A percentile compares a stretch with the other conserved stretches of the same genome.
These are phyloP conservation scores for Tubosaeta sp. DNA, from an alignment of 768 basidiomycete species.

Conservation along the genomic window DNA sequence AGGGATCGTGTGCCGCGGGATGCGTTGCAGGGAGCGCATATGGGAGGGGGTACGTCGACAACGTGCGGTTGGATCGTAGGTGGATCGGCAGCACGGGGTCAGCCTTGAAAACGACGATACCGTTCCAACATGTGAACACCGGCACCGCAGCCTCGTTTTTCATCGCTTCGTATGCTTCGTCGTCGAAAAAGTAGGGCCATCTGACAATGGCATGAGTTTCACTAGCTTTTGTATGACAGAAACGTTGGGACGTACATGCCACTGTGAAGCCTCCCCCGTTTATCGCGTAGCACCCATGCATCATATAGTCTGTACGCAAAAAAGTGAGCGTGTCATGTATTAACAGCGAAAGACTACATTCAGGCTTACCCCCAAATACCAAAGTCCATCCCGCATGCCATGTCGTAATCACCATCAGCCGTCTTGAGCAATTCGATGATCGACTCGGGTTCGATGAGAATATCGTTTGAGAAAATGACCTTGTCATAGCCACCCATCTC, in stretches of 20 bases:
- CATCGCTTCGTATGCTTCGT: conserved; percentile 33
- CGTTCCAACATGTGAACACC: conserved; percentile 46
- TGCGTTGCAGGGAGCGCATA: conserved; percentile 10
- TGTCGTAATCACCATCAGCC: conserved; percentile 36
- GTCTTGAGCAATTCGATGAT: conserved; percentile 38
- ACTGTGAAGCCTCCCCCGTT: conserved; percentile 12
- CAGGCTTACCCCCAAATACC: conserved; percentile 27
- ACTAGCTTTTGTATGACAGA: background rate
- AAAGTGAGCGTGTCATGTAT: background rate
- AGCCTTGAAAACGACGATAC: conserved; percentile 37
- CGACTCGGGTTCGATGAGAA: conserved; percentile 38
- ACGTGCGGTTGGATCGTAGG: conserved; percentile 35
- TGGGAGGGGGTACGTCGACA: conserved; percentile 31
- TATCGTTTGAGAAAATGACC: conserved; percentile 42
- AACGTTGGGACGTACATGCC: conserved; percentile 5
- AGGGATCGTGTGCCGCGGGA: conserved; percentile 8
- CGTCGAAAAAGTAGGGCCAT: conserved; percentile 43
- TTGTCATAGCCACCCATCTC: conserved; percentile 33
- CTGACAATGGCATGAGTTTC: background rate
- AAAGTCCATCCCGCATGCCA: conserved; percentile 42
- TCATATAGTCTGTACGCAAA: conserved; percentile 17
- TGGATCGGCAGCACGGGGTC: conserved; percentile 39
- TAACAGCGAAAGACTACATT: conserved; percentile 5
- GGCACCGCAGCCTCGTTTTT: conserved; percentile 37
- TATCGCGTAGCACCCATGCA: conserved; percentile 22